phyloP scores from a whole-genome alignment of 192 early-diverging fungal species.

The Podochytrium sp. region DNA sequence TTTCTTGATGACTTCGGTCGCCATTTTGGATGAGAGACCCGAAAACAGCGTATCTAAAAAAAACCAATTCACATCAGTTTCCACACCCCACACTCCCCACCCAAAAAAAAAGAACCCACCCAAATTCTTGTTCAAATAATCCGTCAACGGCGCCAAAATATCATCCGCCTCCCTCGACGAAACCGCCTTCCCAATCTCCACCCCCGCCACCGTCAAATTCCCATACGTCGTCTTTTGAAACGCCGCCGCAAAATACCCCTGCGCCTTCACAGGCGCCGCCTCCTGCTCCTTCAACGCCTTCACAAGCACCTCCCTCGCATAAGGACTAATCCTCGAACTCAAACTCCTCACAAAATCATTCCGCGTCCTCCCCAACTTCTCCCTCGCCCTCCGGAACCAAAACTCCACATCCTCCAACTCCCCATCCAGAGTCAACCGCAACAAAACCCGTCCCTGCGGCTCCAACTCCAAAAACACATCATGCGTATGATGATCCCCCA shows the following conservation, averaged over 20 bases:
- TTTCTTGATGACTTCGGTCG: conserved; percentile 61
- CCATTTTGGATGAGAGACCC: conserved; percentile 50
- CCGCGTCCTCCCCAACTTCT: conserved; percentile 51
- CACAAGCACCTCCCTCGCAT: conserved; percentile 42
- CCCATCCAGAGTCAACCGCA: conserved; percentile 60
- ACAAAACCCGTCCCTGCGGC: conserved; percentile 57
- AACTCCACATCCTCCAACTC: conserved; percentile 63
- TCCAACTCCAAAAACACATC: conserved; percentile 62
- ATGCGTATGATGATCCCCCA: conserved; percentile 61
- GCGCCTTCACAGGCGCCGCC: conserved; percentile 48
- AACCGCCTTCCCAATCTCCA: conserved; percentile 37
- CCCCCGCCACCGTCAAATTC: conserved; percentile 44
- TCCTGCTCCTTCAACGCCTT: conserved; percentile 59
- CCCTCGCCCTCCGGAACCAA: conserved; percentile 55
- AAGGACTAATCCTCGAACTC: conserved; percentile 47
- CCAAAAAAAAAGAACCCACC: not conserved
- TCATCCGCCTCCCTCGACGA: conserved; percentile 46
- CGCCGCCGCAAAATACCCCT: conserved; percentile 51
- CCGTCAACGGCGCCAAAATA: conserved; percentile 51
- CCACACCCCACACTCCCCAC: not conserved
- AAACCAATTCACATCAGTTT: not conserved
- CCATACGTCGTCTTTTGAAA: conserved; percentile 49
- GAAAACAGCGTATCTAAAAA: conserved; percentile 45
- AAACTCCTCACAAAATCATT: conserved; percentile 57
- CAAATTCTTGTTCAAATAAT: conserved; percentile 61